phyloP scores from a whole-genome alignment of 345 rosid species.

The Psidium guajava region DNA sequence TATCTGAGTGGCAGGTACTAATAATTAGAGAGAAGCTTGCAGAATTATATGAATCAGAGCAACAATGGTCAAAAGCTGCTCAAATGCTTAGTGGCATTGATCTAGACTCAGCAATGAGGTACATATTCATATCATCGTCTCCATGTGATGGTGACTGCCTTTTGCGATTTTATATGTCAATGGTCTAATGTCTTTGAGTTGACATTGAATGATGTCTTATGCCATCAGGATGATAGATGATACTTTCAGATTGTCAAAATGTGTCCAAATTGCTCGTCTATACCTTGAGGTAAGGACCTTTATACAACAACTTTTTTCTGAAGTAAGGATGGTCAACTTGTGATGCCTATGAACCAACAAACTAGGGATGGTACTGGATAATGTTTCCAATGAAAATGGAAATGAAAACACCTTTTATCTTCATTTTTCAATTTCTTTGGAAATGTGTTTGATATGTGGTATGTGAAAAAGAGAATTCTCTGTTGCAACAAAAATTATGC shows the following conservation, averaged over 20 bases:
- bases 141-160: not conserved
- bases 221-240: constrained; percentile 70
- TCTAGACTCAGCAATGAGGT: constrained; percentile 96
- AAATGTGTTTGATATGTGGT: not conserved
- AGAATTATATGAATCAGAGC: constrained; percentile 79
- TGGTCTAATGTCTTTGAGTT: constrained; percentile 1
- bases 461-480: not conserved
- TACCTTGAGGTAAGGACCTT: constrained; percentile 71
- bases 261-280: constrained; percentile 93
- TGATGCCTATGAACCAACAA: not conserved
- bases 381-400: not conserved
- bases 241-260: constrained; percentile 74
- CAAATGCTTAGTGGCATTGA: constrained; percentile 99
- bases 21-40: constrained; percentile 95
- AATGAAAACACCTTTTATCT: not conserved
- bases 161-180: not conserved
- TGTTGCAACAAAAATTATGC: not conserved
- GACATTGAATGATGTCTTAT: not conserved
- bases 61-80: constrained; percentile 94
- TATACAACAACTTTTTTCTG: not conserved
- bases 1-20: constrained; percentile 38
- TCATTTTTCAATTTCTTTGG: not conserved
- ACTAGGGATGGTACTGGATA: not conserved
- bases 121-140: not conserved
- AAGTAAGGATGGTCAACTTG: not conserved